Base-by-base conservation (phyloP, 495 filamentous ascomycete genomes). In the Talaromyces ruber region DNA sequence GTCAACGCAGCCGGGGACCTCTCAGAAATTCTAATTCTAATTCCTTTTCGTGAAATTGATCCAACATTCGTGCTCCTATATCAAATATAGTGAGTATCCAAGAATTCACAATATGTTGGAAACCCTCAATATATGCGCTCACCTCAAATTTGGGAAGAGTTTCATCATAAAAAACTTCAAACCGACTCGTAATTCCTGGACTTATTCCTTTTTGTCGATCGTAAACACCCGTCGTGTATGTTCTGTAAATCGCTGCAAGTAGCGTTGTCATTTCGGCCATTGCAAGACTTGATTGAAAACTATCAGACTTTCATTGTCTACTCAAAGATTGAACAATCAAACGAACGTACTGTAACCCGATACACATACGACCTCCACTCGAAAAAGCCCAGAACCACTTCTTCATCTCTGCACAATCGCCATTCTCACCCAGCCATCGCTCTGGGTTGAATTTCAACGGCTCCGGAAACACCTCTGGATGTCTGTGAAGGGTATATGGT, bases 181-280 rank as follows among this genome's bases (percentile, higher is more conserved):
- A 77, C 0, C 76, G 65, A 37, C 65, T 69, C 1, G 75, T 76
- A 1, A 75, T 67, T 1, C 68, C 71, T 7, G 74, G 76, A 1
- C 66, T 66, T 1, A 68, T 52, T 2, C 59, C 59, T 7, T 68
- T 63, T 16, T 67, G 72, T 5, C 65, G 66, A 1, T 51, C 51
- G 3, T 53, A 64, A 2, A 65, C 58, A 18, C 30, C 65, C 4
- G 76, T 77, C 1, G 25, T 65, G 57, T 76, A 77, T 12, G 60
- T 65, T 21, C 69, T 52, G 52, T 76, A 79, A 4, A 77, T 64
- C 0, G 72, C 69, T 4, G 74, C 71, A 1, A 71, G 58, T 8
- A 77, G 63, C 18, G 74, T 76, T 0, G 70, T 77, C 76, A 79
- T 79, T 63, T 79, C 74, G 2, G 70, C 71, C 70, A 76, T 72